phyloP scores from a whole-genome alignment of 2,329 filamentous ascomycete species.

The Anisogramma anomala region DNA sequence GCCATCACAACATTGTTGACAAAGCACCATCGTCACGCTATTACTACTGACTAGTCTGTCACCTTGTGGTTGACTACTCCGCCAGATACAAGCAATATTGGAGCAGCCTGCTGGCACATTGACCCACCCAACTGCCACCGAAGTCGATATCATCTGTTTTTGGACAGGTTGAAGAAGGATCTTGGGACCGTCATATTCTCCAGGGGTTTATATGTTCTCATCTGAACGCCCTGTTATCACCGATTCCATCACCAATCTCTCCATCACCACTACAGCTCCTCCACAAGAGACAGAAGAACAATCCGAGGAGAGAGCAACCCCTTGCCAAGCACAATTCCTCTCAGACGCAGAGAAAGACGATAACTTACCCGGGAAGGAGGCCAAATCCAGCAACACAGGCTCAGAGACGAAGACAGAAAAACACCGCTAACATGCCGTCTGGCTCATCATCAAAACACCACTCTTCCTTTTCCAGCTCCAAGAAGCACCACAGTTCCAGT shows the following conservation, averaged over 20 bases:
- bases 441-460: constrained; percentile 20
- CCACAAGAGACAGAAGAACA: background rate
- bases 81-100: background rate
- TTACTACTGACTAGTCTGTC: background rate
- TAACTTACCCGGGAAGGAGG: background rate
- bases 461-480: constrained; percentile 23
- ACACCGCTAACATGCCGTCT: constrained; percentile 22
- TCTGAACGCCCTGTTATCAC: constrained; percentile 4
- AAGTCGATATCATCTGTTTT: constrained; percentile 1
- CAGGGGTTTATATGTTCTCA: constrained; percentile 9
- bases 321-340: constrained; percentile 3
- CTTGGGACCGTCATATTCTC: background rate
- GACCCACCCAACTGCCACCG: background rate
- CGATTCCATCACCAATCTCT: constrained; percentile 6
- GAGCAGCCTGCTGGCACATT: background rate
- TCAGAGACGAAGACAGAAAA: constrained; percentile 22
- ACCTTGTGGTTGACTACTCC: background rate
- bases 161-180: background rate
- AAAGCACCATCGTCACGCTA: background rate
- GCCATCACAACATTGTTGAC: constrained; percentile 4
- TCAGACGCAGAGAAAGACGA: background rate
- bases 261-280: background rate
- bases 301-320: constrained; percentile 5
- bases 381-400: constrained; percentile 16
- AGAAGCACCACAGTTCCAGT: constrained; percentile 26